A percentile compares a stretch with the other conserved stretches of the same genome.
Evolutionary conservation across 306 rosid genomes (phyloP).

Genomic region (Vachellia collinsii): DNA sequence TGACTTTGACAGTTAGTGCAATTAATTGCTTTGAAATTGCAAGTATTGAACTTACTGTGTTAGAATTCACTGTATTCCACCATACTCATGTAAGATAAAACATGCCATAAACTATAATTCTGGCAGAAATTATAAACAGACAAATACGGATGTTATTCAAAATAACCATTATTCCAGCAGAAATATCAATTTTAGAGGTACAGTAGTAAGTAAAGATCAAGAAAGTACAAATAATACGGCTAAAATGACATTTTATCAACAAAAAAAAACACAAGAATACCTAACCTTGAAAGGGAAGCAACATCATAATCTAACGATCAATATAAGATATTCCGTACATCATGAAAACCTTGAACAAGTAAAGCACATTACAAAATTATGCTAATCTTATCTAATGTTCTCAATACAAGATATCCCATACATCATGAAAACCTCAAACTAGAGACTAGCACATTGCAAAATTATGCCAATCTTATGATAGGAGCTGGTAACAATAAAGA

Average conservation of each 20-base stretch:
- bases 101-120: neutral
- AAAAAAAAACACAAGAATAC: neutral
- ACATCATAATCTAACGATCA: neutral
- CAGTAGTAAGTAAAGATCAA: neutral
- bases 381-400: neutral
- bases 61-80: conserved; percentile 2
- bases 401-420: neutral
- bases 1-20: neutral
- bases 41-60: conserved; percentile 12
- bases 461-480: neutral
- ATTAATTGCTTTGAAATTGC: conserved; percentile 9
- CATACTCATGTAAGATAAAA: neutral
- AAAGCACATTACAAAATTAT: neutral
- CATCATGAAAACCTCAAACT: neutral
- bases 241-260: neutral
- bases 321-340: neutral
- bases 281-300: neutral
- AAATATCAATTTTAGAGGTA: neutral
- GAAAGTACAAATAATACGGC: neutral
- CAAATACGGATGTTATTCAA: neutral
- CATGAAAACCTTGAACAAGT: neutral
- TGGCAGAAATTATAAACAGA: neutral
- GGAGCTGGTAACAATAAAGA: neutral
- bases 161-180: neutral
- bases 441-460: neutral